Evolutionary conservation across 1,139 yeast species (phyloP), one percentile per base, ranked within the genome.

Genomic region (Scheffersomyces parashehatae): DNA sequence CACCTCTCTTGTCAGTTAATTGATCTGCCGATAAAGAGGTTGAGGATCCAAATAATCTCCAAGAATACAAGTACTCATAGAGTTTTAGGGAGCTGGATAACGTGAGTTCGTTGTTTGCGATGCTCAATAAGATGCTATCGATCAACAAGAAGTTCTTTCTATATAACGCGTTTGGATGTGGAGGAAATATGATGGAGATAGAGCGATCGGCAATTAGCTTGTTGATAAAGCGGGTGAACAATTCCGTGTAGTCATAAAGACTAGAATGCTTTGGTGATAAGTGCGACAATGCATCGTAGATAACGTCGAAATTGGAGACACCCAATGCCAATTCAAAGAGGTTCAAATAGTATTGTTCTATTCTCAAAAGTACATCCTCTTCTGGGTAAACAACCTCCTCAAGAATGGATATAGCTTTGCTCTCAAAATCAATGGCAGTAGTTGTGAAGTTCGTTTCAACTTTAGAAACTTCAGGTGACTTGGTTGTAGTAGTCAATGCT

Each of bases 61-160:
- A 78, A 0, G 85, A 65, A 54, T 79, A 81, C 42, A 80, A 61
- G 32, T 78, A 73, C 54, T 82, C 77, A 57, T 78, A 80, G 49
- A 71, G 75, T 49, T 67, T 76, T 37, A 81, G 63, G 0, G 80
- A 64, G 39, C 62, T 64, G 7, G 70, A 53, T 11, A 70, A 58
- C 2, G 62, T 56, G 11, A 61, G 59, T 28, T 67, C 68, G 32
- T 59, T 55, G 43, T 67, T 64, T 1, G 82, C 81, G 33, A 68
- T 54, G 35, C 68, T 65, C 34, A 65, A 54, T 20, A 79, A 56
- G 5, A 77, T 64, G 0, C 59, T 51, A 55, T 77, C 82, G 39
- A 77, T 60, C 7, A 67, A 41, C 28, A 61, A 55, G 46, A 59
- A 71, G 46, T 72, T 58, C 14, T 53, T 45, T 5, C 49, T 48